Percentiles rank a stretch among this genome's conserved stretches.
Evolutionary conservation across 2,329 filamentous ascomycete species (phyloP).

Genomic region (Colletotrichum sp.): DNA sequence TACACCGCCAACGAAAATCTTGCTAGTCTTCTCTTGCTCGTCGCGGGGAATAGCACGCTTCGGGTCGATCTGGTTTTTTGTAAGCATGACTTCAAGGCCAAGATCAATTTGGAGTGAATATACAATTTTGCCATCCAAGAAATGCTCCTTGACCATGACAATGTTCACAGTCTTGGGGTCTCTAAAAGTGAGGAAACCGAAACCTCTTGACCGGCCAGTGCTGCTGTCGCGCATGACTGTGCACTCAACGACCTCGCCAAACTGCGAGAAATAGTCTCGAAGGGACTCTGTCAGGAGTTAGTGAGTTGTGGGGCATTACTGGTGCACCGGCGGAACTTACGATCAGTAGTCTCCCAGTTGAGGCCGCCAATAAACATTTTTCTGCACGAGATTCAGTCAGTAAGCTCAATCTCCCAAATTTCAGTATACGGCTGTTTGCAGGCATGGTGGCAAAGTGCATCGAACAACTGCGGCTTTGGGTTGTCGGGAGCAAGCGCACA

Average conservation of each 20-base stretch:
- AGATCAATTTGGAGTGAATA: slow-evolving; percentile 38
- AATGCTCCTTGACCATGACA: slow-evolving; percentile 99
- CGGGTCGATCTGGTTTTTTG: slow-evolving; percentile 79
- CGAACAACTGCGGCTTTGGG: background rate
- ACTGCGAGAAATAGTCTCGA: slow-evolving; percentile 96
- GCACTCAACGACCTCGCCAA: slow-evolving; percentile 95
- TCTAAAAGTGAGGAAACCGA: slow-evolving; percentile 97
- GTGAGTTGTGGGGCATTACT: slow-evolving; percentile 10
- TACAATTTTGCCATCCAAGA: slow-evolving; percentile 97
- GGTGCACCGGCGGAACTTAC: slow-evolving; percentile 60
- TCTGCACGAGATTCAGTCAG: slow-evolving; percentile 52
- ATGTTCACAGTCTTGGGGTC: slow-evolving; percentile 98
- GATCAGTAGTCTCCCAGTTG: slow-evolving; percentile 99
- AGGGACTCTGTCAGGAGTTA: slow-evolving; percentile 75
- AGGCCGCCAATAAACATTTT: slow-evolving; percentile 99
- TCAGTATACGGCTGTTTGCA: background rate
- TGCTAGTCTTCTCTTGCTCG: slow-evolving; percentile 97
- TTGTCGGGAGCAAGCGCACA: background rate
- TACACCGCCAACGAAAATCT: slow-evolving; percentile 98
- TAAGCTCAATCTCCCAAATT: background rate
- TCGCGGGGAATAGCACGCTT: slow-evolving; percentile 97
- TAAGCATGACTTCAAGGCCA: background rate
- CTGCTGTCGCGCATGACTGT: slow-evolving; percentile 99
- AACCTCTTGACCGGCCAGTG: slow-evolving; percentile 91
- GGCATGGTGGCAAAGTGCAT: background rate